Evolutionary conservation across 225 moss, liverwort and hornwort genomes (phyloP).

Genomic region (Lunularia cruciata): DNA sequence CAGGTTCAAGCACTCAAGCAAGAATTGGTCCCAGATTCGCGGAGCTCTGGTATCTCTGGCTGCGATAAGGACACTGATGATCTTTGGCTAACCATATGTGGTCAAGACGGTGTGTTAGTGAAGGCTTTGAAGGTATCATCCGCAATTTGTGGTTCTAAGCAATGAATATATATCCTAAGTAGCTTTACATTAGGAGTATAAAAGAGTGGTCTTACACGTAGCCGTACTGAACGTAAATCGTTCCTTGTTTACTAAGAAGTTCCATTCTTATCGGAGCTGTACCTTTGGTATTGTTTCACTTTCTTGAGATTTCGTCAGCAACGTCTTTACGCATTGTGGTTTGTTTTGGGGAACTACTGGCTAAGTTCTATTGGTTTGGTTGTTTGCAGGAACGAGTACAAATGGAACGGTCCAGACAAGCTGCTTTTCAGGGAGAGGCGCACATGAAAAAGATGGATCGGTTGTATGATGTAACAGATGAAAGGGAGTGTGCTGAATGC

Average conservation of each 20-base stretch:
- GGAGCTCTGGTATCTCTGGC: constrained; percentile 5
- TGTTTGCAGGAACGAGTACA: constrained; percentile 62
- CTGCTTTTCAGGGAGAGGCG: constrained; percentile 51
- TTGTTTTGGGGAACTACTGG: background rate
- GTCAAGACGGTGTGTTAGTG: constrained; percentile 76
- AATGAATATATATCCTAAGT: too few relatives aligned
- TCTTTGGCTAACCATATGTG: constrained; percentile 75
- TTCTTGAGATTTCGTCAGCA: background rate
- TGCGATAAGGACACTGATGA: constrained; percentile 42
- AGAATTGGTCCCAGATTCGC: constrained; percentile 14
- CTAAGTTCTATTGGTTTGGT: background rate
- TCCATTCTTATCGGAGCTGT: too few relatives aligned
- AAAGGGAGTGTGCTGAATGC: constrained; percentile 86
- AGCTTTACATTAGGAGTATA: too few relatives aligned
- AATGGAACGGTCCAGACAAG: constrained; percentile 64
- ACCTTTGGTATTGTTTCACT: background rate
- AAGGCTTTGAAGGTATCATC: constrained; percentile 74
- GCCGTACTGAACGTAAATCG: too few relatives aligned
- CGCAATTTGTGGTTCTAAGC: too few relatives aligned
- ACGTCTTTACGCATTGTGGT: background rate
- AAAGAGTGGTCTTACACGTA: too few relatives aligned
- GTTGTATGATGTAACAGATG: constrained; percentile 74
- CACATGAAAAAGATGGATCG: constrained; percentile 75
- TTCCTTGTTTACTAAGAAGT: too few relatives aligned
- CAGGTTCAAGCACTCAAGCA: constrained; percentile 11